phyloP scores from a whole-genome alignment of 768 basidiomycete genomes.

The Tremella yokohamensis region DNA sequence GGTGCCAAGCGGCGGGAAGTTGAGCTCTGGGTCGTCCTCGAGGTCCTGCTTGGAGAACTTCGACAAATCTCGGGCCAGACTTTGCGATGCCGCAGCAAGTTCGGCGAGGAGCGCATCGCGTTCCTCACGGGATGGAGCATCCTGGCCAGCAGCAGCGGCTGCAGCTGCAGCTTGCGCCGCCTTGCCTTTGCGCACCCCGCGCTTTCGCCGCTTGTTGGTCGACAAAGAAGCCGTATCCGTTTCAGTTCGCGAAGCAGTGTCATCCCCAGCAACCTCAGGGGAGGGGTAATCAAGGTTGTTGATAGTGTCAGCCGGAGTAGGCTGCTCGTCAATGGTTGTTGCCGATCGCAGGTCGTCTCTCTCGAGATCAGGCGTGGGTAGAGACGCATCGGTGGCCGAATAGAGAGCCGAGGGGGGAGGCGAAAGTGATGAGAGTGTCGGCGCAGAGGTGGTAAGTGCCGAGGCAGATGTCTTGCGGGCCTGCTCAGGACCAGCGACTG shows the following conservation, averaged over 20 bases:
- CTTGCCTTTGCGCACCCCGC: constrained; percentile 80
- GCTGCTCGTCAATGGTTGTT: constrained; percentile 36
- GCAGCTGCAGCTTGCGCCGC: constrained; percentile 53
- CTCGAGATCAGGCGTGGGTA: constrained; percentile 33
- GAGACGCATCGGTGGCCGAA: background rate
- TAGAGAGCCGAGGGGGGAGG: constrained; percentile 5
- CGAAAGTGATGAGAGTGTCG: constrained; percentile 11
- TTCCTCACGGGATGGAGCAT: constrained; percentile 51
- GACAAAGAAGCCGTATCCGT: constrained; percentile 62
- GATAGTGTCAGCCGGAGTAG: constrained; percentile 25
- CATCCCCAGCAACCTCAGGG: constrained; percentile 14
- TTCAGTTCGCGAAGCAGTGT: constrained; percentile 21
- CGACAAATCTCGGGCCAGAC: constrained; percentile 72
- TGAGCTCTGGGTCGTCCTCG: constrained; percentile 49
- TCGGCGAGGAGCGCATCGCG: constrained; percentile 56
- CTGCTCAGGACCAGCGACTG: constrained; percentile 13
- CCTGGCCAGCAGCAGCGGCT: constrained; percentile 39
- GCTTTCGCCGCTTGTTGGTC: constrained; percentile 73
- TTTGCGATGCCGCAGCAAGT: constrained; percentile 74
- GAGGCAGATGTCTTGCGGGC: constrained; percentile 36
- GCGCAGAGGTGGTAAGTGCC: constrained; percentile 35
- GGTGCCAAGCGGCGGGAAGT: constrained; percentile 50
- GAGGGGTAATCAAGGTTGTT: constrained; percentile 11
- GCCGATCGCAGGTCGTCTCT: constrained; percentile 32
- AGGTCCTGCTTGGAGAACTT: constrained; percentile 30